These are phyloP conservation scores for Ceratorhiza oryzae-sativae DNA, from an alignment of 1,284 basidiomycete genomes.

Conservation along the genomic window DNA sequence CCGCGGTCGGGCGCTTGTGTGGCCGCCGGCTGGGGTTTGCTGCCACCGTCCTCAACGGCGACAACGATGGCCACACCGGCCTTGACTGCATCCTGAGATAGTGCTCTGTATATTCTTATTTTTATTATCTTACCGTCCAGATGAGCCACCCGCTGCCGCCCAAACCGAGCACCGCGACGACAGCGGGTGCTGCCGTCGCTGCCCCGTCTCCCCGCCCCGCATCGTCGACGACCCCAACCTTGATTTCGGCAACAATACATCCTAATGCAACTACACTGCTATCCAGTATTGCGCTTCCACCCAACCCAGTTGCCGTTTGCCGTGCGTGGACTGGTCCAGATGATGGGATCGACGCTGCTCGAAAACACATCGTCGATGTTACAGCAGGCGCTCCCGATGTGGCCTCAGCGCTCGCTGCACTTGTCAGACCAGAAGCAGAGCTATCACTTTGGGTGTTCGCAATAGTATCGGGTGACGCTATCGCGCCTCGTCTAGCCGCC, in stretches of 20 bases:
- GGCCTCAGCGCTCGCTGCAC: constrained; percentile 11
- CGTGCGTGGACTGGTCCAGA: constrained; percentile 37
- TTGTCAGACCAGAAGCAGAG: constrained; percentile 22
- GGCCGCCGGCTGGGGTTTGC: neutral
- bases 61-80: neutral
- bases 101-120: neutral
- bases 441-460: constrained; percentile 35
- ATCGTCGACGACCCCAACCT: constrained; percentile 40
- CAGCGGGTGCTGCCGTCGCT: constrained; percentile 56
- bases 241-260: constrained; percentile 2
- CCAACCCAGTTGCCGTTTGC: constrained; percentile 19
- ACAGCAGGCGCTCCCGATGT: constrained; percentile 29
- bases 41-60: neutral
- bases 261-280: neutral
- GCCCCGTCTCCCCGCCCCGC: constrained; percentile 51
- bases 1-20: constrained; percentile 3
- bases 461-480: constrained; percentile 12
- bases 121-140: neutral
- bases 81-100: neutral
- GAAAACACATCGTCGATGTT: constrained; percentile 56
- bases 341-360: constrained; percentile 61
- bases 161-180: constrained; percentile 59
- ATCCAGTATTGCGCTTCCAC: constrained; percentile 14
- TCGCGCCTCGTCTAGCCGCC: constrained; percentile 20
- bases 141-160: constrained; percentile 55